Conservation (phyloP, 805 yeast species). For the Yamadazyma tumulicola region DNA sequence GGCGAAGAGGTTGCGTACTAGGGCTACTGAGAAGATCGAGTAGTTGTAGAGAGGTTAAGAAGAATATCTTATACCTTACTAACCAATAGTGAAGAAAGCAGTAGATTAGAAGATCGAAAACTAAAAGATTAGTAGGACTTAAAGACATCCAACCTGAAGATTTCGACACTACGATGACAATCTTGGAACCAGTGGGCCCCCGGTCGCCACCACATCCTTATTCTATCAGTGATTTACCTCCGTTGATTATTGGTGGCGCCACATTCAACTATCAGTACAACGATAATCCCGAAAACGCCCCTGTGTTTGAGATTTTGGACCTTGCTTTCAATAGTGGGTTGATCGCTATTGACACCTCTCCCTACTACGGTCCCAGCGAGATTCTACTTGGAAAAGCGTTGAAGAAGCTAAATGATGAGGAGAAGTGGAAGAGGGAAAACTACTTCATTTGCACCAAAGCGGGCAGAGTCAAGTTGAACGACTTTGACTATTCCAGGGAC, state of each 20-base stretch:
- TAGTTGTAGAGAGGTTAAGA: too few species aligned
- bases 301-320: slow-evolving; percentile 53
- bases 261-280: slow-evolving; percentile 80
- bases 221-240: slow-evolving; percentile 41
- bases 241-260: slow-evolving; percentile 82
- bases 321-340: slow-evolving; percentile 66
- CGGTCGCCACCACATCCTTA: slow-evolving; percentile 17
- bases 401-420: slow-evolving; percentile 8
- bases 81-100: too few species aligned
- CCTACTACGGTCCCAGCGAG: slow-evolving; percentile 91
- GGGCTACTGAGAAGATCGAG: too few species aligned
- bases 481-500: slow-evolving; percentile 69
- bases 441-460: slow-evolving; percentile 82
- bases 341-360: slow-evolving; percentile 84
- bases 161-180: slow-evolving; percentile 5
- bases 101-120: too few species aligned
- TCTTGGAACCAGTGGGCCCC: slow-evolving; percentile 17
- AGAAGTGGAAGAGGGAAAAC: slow-evolving; percentile 49
- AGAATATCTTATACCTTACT: too few species aligned
- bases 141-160: too few species aligned
- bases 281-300: slow-evolving; percentile 58
- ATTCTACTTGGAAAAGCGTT: slow-evolving; percentile 67
- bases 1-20: too few species aligned
- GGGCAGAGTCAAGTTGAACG: slow-evolving; percentile 66
- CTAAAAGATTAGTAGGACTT: too few species aligned